phyloP scores from a whole-genome alignment of 257 asterid genomes.

The Anisodus acutangulus region DNA sequence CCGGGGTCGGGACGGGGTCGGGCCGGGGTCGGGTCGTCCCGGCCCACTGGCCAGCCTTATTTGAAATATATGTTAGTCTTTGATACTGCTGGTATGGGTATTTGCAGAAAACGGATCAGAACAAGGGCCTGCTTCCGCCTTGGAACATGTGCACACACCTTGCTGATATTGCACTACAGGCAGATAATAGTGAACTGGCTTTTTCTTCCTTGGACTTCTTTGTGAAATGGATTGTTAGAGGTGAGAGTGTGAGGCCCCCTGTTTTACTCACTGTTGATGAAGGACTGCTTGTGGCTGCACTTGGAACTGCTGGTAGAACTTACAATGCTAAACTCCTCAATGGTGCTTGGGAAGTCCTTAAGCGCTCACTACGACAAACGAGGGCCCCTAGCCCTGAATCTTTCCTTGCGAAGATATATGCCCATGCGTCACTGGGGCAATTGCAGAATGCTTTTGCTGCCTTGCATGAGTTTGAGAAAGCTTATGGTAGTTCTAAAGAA shows the following conservation, averaged over 20 bases:
- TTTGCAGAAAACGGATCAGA: conserved; percentile 83
- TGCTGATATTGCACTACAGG: conserved; percentile 71
- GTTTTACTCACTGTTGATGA: conserved; percentile 57
- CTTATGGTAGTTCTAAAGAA: conserved; percentile 51
- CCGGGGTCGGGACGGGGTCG: too few relatives aligned
- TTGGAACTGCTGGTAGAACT: conserved; percentile 88
- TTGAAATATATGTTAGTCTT: conserved; percentile 25
- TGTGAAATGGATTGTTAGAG: conserved; percentile 77
- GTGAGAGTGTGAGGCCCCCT: conserved; percentile 65
- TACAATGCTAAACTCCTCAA: conserved; percentile 71
- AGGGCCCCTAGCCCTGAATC: conserved; percentile 73
- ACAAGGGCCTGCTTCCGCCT: conserved; percentile 72
- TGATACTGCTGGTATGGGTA: conserved; percentile 37
- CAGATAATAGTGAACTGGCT: conserved; percentile 71
- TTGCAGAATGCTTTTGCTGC: conserved; percentile 80
- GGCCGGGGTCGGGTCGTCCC: too few relatives aligned
- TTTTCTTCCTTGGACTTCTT: conserved; percentile 75
- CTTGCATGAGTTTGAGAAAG: conserved; percentile 76
- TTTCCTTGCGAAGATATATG: conserved; percentile 72
- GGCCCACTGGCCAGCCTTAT: too few relatives aligned
- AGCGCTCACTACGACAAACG: conserved; percentile 68
- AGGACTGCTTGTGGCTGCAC: conserved; percentile 76
- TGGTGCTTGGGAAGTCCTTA: conserved; percentile 83
- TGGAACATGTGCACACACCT: conserved; percentile 70
- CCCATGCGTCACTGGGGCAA: conserved; percentile 73